A percentile compares a stretch with the other conserved stretches of the same genome.
These are phyloP conservation scores for Yarrowia alimentaria DNA, from an alignment of 805 yeast genomes.

Conservation along the genomic window DNA sequence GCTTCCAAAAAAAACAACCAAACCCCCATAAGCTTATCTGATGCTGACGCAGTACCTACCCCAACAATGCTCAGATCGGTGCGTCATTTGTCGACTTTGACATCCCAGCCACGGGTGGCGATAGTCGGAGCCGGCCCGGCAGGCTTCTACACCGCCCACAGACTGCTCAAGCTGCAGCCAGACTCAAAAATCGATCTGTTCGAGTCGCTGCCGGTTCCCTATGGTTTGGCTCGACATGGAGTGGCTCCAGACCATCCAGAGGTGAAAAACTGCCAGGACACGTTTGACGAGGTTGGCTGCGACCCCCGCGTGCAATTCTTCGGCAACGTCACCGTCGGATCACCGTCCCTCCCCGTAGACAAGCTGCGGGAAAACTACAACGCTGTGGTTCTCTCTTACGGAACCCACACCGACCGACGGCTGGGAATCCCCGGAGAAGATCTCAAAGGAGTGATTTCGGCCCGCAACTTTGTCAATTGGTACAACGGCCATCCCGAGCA, in stretches of 20 bases:
- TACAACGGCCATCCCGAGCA: slow-evolving; percentile 84
- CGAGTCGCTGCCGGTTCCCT: slow-evolving; percentile 86
- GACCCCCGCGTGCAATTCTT: slow-evolving; percentile 51
- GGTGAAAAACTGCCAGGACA: slow-evolving; percentile 70
- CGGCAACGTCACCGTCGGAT: slow-evolving; percentile 73
- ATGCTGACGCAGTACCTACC: not conserved
- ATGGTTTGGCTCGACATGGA: slow-evolving; percentile 87
- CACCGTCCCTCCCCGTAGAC: slow-evolving; percentile 53
- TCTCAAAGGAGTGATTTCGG: slow-evolving; percentile 65
- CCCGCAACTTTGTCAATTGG: slow-evolving; percentile 92
- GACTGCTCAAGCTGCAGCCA: slow-evolving; percentile 54
- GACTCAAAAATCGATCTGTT: slow-evolving; percentile 63
- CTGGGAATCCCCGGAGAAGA: slow-evolving; percentile 58
- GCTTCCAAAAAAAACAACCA: too few relatives aligned
- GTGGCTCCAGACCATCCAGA: slow-evolving; percentile 99
- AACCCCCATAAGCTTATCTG: slow-evolving; percentile 6
- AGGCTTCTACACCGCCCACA: slow-evolving; percentile 85
- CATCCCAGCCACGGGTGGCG: slow-evolving; percentile 48
- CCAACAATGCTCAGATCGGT: slow-evolving; percentile 16
- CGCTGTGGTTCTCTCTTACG: slow-evolving; percentile 77
- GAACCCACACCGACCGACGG: slow-evolving; percentile 59
- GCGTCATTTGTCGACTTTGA: slow-evolving; percentile 3
- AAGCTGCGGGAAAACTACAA: slow-evolving; percentile 59
- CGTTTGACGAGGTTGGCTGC: slow-evolving; percentile 55
- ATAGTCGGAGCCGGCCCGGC: slow-evolving; percentile 96